Base-by-base conservation (phyloP, 768 basidiomycete species). In the Arthromyces matolae region DNA sequence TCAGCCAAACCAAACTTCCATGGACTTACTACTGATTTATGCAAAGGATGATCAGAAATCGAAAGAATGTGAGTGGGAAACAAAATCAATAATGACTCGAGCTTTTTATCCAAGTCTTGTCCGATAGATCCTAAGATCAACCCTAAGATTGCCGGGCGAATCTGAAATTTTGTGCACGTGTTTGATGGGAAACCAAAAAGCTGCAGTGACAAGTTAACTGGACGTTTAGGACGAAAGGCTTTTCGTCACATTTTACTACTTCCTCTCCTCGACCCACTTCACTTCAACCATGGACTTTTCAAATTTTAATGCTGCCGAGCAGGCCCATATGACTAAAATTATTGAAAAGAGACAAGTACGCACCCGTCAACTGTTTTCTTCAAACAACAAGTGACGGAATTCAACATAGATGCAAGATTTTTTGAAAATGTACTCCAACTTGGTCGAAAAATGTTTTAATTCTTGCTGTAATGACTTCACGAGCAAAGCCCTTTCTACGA, bases 401-500 rank as follows among this genome's bases (percentile, higher is more conserved):
- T 49, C 8, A n/a, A n/a, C n/a, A n/a, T 63, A 98, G 94, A 95
- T 99, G 93, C 91, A 95, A 77, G 95, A 98, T 74, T 98, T 99
- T 62, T 76, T 99, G 76, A 80, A 78, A 62, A 85, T 98, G 69
- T 98, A 99, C 70, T 89, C 92, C 19, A 87, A 84, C 62, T 79
- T 99, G 47, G 93, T 94, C 25, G 95, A 98, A 65, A 84, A 90
- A 58, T 99, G 95, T 68, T 99, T 99, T 79, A 92, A 76, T 59
- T 76, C 89, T 12, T 99, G 95, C 65, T 87, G 86, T 60, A 94
- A 94, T 64, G 95, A 99, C 65, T 97, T 99, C 60, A 97, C 94
- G 20, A 89, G 87, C 76, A 96, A 93, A 70, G 83, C 93, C 0
- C 72, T 99, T 48, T 89, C 87, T 9, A 84, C 85, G 24, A 96